phyloP scores from a whole-genome alignment of 106 monocot genomes.

The Vanilla planifolia region DNA sequence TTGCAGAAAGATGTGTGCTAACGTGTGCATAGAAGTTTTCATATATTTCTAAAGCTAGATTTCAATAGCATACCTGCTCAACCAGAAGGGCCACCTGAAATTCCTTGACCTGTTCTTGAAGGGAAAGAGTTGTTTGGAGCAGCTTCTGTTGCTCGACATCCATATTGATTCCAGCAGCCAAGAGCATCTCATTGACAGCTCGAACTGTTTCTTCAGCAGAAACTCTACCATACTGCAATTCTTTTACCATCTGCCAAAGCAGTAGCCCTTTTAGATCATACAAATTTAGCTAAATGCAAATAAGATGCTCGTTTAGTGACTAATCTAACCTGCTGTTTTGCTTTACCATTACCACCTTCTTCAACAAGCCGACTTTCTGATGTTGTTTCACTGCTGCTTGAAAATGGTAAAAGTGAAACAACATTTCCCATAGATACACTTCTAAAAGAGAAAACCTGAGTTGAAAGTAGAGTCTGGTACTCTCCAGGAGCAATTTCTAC shows the following conservation, averaged over 20 bases:
- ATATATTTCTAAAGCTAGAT: not conserved
- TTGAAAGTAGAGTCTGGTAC: slow-evolving; percentile 61
- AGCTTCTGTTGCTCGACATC: slow-evolving; percentile 79
- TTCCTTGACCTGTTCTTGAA: slow-evolving; percentile 87
- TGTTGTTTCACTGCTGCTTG: slow-evolving; percentile 13
- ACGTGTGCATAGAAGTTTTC: not conserved
- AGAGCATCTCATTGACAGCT: slow-evolving; percentile 94
- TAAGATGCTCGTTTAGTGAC: not conserved
- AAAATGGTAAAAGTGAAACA: slow-evolving; percentile 17
- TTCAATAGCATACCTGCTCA: slow-evolving; percentile 70
- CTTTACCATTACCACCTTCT: slow-evolving; percentile 15
- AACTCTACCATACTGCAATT: slow-evolving; percentile 64
- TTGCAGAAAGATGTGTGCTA: not conserved
- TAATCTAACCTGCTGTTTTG: slow-evolving; percentile 28
- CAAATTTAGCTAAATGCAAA: not conserved
- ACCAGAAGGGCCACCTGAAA: slow-evolving; percentile 78
- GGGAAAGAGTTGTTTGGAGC: slow-evolving; percentile 55
- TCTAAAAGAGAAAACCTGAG: slow-evolving; percentile 88
- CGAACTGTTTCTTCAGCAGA: slow-evolving; percentile 76
- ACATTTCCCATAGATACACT: slow-evolving; percentile 62
- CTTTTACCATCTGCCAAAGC: slow-evolving; percentile 25
- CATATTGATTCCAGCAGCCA: slow-evolving; percentile 68
- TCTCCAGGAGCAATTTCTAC: slow-evolving; percentile 66
- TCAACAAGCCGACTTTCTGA: slow-evolving; percentile 6
- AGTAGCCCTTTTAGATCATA: slow-evolving; percentile 8